phyloP scores from a whole-genome alignment of 805 yeast genomes.

The Wickerhamiella alocasiicola region DNA sequence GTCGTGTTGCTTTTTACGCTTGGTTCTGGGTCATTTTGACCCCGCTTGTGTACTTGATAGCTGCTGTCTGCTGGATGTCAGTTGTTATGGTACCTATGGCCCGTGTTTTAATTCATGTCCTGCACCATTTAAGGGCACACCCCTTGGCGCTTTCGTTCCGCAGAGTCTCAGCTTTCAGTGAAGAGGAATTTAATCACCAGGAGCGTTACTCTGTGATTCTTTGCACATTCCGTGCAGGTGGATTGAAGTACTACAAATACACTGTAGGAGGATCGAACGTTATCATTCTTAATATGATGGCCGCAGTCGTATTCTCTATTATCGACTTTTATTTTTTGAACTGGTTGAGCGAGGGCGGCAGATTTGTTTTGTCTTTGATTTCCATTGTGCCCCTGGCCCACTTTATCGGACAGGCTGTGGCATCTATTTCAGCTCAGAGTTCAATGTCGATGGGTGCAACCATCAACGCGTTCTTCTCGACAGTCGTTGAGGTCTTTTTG shows the following conservation, averaged over 20 bases:
- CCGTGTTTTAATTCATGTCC: conserved; percentile 53
- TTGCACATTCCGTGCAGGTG: conserved; percentile 87
- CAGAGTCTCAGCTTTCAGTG: conserved; percentile 29
- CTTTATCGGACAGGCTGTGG: conserved; percentile 98
- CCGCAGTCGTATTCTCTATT: conserved; percentile 71
- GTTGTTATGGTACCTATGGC: conserved; percentile 93
- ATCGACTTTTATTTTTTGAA: conserved; percentile 58
- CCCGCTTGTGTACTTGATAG: conserved; percentile 49
- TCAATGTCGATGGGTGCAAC: conserved; percentile 99
- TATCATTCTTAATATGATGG: conserved; percentile 72
- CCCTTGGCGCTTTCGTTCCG: conserved; percentile 80
- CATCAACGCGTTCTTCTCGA: conserved; percentile 92
- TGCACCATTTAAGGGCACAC: conserved; percentile 73
- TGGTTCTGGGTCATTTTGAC: conserved; percentile 57
- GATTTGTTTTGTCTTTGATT: conserved; percentile 63
- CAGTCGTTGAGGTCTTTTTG: conserved; percentile 82
- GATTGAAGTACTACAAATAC: conserved; percentile 86
- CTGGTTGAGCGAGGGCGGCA: conserved; percentile 37
- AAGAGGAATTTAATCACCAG: conserved; percentile 33
- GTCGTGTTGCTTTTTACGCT: conserved; percentile 63
- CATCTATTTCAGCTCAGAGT: conserved; percentile 94
- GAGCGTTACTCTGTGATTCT: conserved; percentile 38
- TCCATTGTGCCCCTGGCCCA: conserved; percentile 91
- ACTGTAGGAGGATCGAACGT: conserved; percentile 95
- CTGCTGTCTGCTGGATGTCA: conserved; percentile 59